phyloP scores from a whole-genome alignment of 306 rosid species.

The Glycine latifolia region DNA sequence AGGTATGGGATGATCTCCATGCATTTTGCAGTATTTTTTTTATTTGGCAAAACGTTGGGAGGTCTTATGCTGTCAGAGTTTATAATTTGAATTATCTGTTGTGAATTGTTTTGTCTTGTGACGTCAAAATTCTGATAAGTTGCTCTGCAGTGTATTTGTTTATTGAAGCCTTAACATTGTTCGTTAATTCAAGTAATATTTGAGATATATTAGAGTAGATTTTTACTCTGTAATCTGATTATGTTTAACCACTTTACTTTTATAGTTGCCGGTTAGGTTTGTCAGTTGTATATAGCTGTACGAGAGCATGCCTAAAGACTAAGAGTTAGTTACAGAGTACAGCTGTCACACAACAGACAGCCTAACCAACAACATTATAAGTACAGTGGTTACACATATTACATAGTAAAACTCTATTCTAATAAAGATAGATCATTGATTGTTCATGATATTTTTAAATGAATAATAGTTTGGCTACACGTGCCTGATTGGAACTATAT shows the following conservation, averaged over 20 bases:
- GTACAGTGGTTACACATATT: no score
- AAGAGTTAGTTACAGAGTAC: no score
- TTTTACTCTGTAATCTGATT: no score
- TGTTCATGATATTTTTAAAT: background rate
- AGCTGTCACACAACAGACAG: no score
- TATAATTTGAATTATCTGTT: background rate
- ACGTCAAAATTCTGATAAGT: background rate
- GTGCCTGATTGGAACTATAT: background rate
- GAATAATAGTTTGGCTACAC: background rate
- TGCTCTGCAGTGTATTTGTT: conserved; percentile 1
- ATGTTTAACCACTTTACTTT: no score
- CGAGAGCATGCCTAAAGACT: no score
- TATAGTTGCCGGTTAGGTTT: no score
- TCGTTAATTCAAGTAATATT: background rate
- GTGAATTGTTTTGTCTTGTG: background rate
- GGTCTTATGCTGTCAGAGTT: background rate
- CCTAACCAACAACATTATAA: no score
- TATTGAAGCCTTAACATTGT: background rate
- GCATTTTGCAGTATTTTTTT: conserved; percentile 14
- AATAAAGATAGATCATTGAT: background rate
- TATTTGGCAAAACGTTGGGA: background rate
- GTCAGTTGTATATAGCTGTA: no score
- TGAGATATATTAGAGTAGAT: no score
- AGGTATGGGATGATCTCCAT: conserved; percentile 59
- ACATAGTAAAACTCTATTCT: no score